A percentile compares a stretch with the other conserved stretches of the same genome.
Conservation (phyloP, 78 protist genomes). For the Tieghemostelium lacteum region DNA sequence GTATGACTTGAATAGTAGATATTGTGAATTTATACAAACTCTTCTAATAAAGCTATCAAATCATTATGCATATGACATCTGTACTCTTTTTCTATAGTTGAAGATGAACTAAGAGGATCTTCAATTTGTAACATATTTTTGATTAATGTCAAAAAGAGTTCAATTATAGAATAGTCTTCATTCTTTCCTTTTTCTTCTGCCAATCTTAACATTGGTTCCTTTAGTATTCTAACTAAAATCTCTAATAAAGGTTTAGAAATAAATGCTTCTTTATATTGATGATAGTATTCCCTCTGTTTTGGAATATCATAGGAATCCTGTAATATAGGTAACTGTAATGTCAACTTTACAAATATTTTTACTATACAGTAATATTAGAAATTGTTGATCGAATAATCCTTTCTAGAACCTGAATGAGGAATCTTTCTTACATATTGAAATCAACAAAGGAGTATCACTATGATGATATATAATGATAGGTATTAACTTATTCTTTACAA, state of each 20-base stretch:
- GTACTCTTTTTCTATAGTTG: conserved; percentile 1
- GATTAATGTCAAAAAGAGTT: conserved; percentile 36
- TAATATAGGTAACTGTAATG: conserved; percentile 27
- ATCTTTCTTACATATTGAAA: conserved; percentile 9
- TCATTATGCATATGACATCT: conserved; percentile 17
- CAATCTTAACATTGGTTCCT: conserved; percentile 17
- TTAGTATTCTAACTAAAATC: not conserved
- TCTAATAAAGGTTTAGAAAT: not conserved
- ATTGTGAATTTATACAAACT: conserved; percentile 1
- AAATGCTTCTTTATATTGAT: conserved; percentile 17
- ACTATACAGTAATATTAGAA: not conserved
- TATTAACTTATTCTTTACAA: conserved; percentile 14
- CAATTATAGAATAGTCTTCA: conserved; percentile 30
- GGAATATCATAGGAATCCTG: conserved; percentile 9
- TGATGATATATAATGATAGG: not conserved
- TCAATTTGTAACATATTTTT: conserved; percentile 36
- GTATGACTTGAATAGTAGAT: not conserved
- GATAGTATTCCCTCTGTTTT: conserved; percentile 9
- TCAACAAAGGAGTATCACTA: conserved; percentile 3
- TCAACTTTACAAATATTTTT: conserved; percentile 35
- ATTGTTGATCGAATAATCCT: not conserved
- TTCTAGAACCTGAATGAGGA: not conserved
- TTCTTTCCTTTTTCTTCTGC: not conserved
- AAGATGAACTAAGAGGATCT: conserved; percentile 17
- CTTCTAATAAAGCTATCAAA: conserved; percentile 17